Conservation (phyloP, 2,329 filamentous ascomycete genomes). For the Dendryphion nanum region DNA sequence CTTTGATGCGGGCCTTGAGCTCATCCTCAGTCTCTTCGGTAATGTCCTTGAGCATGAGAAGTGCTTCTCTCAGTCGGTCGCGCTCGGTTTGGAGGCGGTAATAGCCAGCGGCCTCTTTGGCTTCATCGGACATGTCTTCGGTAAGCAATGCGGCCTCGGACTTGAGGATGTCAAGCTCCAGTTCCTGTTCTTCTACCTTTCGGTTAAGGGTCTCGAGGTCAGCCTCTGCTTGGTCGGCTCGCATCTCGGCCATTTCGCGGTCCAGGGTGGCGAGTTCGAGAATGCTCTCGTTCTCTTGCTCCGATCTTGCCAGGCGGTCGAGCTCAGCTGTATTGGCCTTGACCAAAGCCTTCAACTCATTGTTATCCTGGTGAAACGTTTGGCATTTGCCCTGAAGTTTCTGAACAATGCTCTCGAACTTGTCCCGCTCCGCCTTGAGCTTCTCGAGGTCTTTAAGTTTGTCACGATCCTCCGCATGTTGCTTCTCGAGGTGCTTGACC, state of each 20-base stretch:
- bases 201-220: conserved; percentile 76
- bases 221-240: conserved; percentile 74
- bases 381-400: conserved; percentile 89
- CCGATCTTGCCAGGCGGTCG: conserved; percentile 67
- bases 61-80: conserved; percentile 79
- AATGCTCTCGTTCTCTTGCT: conserved; percentile 80
- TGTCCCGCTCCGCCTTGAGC: conserved; percentile 72
- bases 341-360: conserved; percentile 71
- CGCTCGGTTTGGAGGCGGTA: conserved; percentile 89
- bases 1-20: conserved; percentile 54
- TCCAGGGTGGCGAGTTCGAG: conserved; percentile 87
- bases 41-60: conserved; percentile 81
- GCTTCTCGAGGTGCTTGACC: conserved; percentile 81
- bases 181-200: conserved; percentile 77
- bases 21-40: conserved; percentile 83
- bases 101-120: conserved; percentile 83
- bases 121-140: conserved; percentile 83
- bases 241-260: conserved; percentile 94
- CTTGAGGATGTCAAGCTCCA: conserved; percentile 82
- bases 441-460: conserved; percentile 77
- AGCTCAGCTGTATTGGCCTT: conserved; percentile 72
- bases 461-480: conserved; percentile 80
- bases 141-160: conserved; percentile 85
- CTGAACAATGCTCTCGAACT: conserved; percentile 80
- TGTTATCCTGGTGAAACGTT: conserved; percentile 76